phyloP scores from a whole-genome alignment of 2,329 filamentous ascomycete genomes.

The Fusarium sterilihyphosum region DNA sequence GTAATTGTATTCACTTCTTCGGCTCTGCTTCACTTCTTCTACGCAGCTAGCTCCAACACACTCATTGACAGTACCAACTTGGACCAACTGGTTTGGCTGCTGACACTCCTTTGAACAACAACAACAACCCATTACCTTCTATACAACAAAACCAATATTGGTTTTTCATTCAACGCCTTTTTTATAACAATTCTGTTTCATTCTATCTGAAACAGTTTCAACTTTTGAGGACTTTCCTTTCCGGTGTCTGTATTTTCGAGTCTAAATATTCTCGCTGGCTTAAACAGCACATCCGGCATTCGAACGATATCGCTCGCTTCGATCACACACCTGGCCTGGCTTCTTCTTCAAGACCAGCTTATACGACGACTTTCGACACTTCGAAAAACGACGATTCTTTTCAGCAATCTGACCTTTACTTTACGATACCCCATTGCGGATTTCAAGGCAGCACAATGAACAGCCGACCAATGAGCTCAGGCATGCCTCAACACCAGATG shows the following conservation, averaged over 20 bases:
- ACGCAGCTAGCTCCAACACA: slow-evolving; percentile 45
- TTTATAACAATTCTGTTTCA: slow-evolving; percentile 16
- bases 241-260: slow-evolving; percentile 42
- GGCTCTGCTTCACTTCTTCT: slow-evolving; percentile 49
- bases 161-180: slow-evolving; percentile 21
- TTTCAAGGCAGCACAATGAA: slow-evolving; percentile 33
- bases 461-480: slow-evolving; percentile 31
- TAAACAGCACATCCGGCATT: slow-evolving; percentile 36
- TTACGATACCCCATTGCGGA: slow-evolving; percentile 38
- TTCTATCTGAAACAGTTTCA: slow-evolving; percentile 11
- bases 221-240: slow-evolving; percentile 3
- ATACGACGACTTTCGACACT: slow-evolving; percentile 31
- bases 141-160: slow-evolving; percentile 23
- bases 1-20: slow-evolving; percentile 43
- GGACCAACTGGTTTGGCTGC: slow-evolving; percentile 68
- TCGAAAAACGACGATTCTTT: slow-evolving; percentile 32
- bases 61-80: slow-evolving; percentile 48
- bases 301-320: slow-evolving; percentile 34
- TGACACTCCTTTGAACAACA: slow-evolving; percentile 59
- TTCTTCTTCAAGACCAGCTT: slow-evolving; percentile 15
- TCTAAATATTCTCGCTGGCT: slow-evolving; percentile 40
- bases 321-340: slow-evolving; percentile 17
- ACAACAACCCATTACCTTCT: slow-evolving; percentile 15
- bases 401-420: slow-evolving; percentile 1
- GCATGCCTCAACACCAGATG: slow-evolving; percentile 63